Base-by-base conservation (phyloP, 768 basidiomycete species). In the Rhizopogon roseolus region DNA sequence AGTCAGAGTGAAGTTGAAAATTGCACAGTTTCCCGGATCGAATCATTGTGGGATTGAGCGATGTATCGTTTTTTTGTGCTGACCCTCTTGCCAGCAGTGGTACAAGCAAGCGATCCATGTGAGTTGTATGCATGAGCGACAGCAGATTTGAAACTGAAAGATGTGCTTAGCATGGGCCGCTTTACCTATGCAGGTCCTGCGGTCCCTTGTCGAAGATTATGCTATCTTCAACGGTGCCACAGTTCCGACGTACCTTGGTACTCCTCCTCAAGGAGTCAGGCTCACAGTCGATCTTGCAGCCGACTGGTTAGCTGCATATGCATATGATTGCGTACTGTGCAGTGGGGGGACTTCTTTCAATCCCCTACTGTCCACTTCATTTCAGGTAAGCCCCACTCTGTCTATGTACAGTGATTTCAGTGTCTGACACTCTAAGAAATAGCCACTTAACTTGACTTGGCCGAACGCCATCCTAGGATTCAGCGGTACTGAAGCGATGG, bases 211-310 rank as follows among this genome's bases (percentile, higher is more conserved):
- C 25, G 36, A 40, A 0, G 8, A 45, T 19, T 59, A 67, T 7
- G 17, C n/a, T 11, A 3, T 0, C 27, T 54, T 48, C 43, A 29
- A 48, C 32, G 57, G 65, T 25, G 43, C 50, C 10, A 65, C 59
- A 7, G 59, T 60, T 5, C 56, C 62, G 17, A 52, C 46, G 9
- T 59, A 64, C 27, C 17, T 67, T 27, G 64, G 66, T 13, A 66
- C 62, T 9, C 66, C 66, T 10, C 62, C 66, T 19, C 66, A 67
- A 44, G 56, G 61, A 44, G 25, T 68, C 41, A 56, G 62, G 28
- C 50, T 67, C n/a, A 66, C 66, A 8, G 58, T 67, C 34, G 52
- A 52, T 11, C 19, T 67, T 2, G 40, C 59, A 19, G 22, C 57
- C 1, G 58, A 51, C 4, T 1, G 28, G 36, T 52, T 67, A 28